phyloP scores from a whole-genome alignment of 805 yeast genomes.

The Metschnikowia drakensbergensis region DNA sequence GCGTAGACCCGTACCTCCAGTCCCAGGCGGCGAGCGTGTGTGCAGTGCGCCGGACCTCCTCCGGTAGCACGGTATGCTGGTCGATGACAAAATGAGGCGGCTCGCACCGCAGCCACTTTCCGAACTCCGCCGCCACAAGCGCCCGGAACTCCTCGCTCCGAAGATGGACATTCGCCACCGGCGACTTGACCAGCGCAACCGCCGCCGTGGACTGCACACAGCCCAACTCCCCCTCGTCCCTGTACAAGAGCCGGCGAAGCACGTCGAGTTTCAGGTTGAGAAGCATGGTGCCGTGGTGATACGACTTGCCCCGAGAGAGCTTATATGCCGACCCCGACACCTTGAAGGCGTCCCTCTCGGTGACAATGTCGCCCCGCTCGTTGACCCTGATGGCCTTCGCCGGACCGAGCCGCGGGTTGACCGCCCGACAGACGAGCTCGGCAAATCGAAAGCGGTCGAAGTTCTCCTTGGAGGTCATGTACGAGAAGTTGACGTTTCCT shows the following conservation, averaged over 20 bases:
- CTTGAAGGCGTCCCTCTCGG: slow-evolving; percentile 43
- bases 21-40: slow-evolving; percentile 52
- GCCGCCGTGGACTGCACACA: slow-evolving; percentile 44
- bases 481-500: slow-evolving; percentile 86
- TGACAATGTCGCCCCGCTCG: slow-evolving; percentile 75
- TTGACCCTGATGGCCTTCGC: slow-evolving; percentile 47
- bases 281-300: slow-evolving; percentile 97
- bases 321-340: slow-evolving; percentile 94
- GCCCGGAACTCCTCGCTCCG: slow-evolving; percentile 44
- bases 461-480: slow-evolving; percentile 60
- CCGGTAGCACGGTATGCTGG: slow-evolving; percentile 27
- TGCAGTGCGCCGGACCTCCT: slow-evolving; percentile 39
- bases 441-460: slow-evolving; percentile 62
- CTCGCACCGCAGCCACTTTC: slow-evolving; percentile 18
- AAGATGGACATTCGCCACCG: slow-evolving; percentile 64
- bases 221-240: slow-evolving; percentile 40
- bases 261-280: slow-evolving; percentile 59
- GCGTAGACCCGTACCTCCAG: slow-evolving; percentile 78
- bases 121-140: slow-evolving; percentile 41
- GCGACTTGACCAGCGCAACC: slow-evolving; percentile 76
- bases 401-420: slow-evolving; percentile 19
- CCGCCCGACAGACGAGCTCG: slow-evolving; percentile 35
- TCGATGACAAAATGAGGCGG: slow-evolving; percentile 20
- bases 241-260: slow-evolving; percentile 55
- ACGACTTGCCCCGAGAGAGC: slow-evolving; percentile 72